phyloP scores from a whole-genome alignment of 2,329 filamentous ascomycete species.

The Knufia petricola region DNA sequence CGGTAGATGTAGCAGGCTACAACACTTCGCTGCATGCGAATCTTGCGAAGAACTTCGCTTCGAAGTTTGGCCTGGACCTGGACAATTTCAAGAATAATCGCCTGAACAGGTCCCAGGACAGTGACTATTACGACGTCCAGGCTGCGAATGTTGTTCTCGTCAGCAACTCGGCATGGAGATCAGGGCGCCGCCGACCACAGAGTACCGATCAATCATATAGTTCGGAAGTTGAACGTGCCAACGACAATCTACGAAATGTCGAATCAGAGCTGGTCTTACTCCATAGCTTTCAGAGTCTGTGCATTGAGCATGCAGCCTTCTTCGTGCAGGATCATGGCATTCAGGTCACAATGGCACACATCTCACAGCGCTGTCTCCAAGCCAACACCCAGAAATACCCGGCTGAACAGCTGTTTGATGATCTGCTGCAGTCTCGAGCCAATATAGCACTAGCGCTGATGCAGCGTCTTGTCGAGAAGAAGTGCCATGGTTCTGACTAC shows the following conservation, averaged over 20 bases:
- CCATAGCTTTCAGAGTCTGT: slow-evolving; percentile 78
- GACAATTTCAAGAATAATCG: slow-evolving; percentile 69
- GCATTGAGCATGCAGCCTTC: slow-evolving; percentile 69
- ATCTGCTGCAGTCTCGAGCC: slow-evolving; percentile 64
- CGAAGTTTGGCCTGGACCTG: slow-evolving; percentile 67
- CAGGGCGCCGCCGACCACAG: too few relatives aligned
- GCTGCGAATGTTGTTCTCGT: slow-evolving; percentile 66
- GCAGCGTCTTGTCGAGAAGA: slow-evolving; percentile 60
- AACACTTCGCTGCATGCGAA: slow-evolving; percentile 81
- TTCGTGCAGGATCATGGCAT: slow-evolving; percentile 45
- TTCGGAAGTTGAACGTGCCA: slow-evolving; percentile 75
- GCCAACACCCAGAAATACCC: slow-evolving; percentile 65
- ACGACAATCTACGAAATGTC: slow-evolving; percentile 81
- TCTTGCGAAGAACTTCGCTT: slow-evolving; percentile 72
- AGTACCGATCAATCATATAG: slow-evolving; percentile 51
- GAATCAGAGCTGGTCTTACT: slow-evolving; percentile 73
- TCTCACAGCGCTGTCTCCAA: slow-evolving; percentile 66
- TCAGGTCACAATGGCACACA: slow-evolving; percentile 60
- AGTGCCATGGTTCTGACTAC: slow-evolving; percentile 42
- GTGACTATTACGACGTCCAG: slow-evolving; percentile 69
- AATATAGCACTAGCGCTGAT: slow-evolving; percentile 75
- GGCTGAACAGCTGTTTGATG: slow-evolving; percentile 71
- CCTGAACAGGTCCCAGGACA: slow-evolving; percentile 56
- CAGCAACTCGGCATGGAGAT: slow-evolving; percentile 74
- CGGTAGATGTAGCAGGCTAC: slow-evolving; percentile 68